phyloP scores from a whole-genome alignment of 495 filamentous ascomycete species.

The Cercophora sp. region DNA sequence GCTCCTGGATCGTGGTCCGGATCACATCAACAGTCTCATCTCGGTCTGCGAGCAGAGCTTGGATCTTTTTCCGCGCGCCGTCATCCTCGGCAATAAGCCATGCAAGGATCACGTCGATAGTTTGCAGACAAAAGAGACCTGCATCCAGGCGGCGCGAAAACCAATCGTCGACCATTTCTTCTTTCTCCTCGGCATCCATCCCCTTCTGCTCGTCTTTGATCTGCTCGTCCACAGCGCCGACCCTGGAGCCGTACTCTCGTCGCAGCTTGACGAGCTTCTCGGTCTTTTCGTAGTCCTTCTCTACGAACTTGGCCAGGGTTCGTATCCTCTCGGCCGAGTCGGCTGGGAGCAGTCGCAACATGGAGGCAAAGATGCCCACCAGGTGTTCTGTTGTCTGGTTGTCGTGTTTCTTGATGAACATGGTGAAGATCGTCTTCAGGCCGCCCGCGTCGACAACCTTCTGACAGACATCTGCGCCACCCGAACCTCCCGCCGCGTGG shows the following conservation, averaged over 20 bases:
- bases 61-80: conserved; percentile 66
- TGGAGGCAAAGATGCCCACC: conserved; percentile 79
- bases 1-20: conserved; percentile 62
- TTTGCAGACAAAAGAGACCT: conserved; percentile 81
- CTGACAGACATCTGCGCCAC: conserved; percentile 58
- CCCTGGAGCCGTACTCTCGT: conserved; percentile 62
- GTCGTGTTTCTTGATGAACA: conserved; percentile 89
- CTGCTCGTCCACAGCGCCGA: conserved; percentile 61
- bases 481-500: conserved; percentile 66
- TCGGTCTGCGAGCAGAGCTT: conserved; percentile 58
- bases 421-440: conserved; percentile 75
- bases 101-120: conserved; percentile 80
- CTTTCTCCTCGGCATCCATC: conserved; percentile 57
- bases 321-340: conserved; percentile 78
- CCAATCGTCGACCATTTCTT: conserved; percentile 61
- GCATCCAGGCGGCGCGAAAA: conserved; percentile 81
- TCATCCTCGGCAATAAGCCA: conserved; percentile 93
- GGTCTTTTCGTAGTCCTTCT: conserved; percentile 88
- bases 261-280: conserved; percentile 65
- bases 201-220: conserved; percentile 55
- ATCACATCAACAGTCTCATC: conserved; percentile 63
- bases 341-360: conserved; percentile 75
- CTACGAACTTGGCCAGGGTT: conserved; percentile 88
- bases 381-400: conserved; percentile 72
- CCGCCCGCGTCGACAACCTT: conserved; percentile 78